Conservation (phyloP, 805 yeast genomes). For the Wilhelminamyces savonicus region DNA sequence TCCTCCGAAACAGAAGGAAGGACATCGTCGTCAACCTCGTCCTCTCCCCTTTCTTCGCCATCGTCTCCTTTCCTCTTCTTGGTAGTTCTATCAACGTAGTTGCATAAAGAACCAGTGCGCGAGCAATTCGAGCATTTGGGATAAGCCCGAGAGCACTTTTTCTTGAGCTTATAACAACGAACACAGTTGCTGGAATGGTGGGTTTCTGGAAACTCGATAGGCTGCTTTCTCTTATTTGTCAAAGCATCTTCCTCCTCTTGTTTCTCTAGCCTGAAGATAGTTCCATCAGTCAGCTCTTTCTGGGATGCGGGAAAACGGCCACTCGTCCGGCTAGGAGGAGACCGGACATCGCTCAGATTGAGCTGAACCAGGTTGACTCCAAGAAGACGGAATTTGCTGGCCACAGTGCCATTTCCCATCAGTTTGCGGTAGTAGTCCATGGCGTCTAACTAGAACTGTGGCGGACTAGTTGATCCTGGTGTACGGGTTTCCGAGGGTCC, state of each 20-base stretch:
- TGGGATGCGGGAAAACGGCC: no score
- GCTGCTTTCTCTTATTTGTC: no score
- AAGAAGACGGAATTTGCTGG: slow-evolving; percentile 28
- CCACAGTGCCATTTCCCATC: slow-evolving; percentile 34
- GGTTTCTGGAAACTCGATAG: slow-evolving; percentile 9
- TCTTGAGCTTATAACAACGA: slow-evolving; percentile 36
- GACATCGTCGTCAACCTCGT: slow-evolving; percentile 3
- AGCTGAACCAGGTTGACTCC: no score
- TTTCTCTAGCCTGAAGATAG: no score
- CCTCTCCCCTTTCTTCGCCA: slow-evolving; percentile 4
- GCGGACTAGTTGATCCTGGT: no score
- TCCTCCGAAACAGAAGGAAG: no score
- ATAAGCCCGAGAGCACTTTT: slow-evolving; percentile 33
- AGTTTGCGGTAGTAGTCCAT: slow-evolving; percentile 34
- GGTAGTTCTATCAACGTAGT: slow-evolving; percentile 26
- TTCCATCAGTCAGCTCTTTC: no score
- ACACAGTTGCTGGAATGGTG: slow-evolving; percentile 34
- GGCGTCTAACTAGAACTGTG: not conserved
- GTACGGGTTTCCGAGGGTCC: no score
- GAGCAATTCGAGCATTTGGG: slow-evolving; percentile 33
- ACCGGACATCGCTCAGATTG: no score
- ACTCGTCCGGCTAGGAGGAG: no score
- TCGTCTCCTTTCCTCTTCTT: slow-evolving; percentile 15
- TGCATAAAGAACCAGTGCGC: slow-evolving; percentile 30
- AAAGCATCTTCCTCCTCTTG: no score